Evolutionary conservation across 2,329 filamentous ascomycete species (phyloP), one percentile per base, ranked within the genome.

Genomic region (Paraconiothyrium brasiliense): DNA sequence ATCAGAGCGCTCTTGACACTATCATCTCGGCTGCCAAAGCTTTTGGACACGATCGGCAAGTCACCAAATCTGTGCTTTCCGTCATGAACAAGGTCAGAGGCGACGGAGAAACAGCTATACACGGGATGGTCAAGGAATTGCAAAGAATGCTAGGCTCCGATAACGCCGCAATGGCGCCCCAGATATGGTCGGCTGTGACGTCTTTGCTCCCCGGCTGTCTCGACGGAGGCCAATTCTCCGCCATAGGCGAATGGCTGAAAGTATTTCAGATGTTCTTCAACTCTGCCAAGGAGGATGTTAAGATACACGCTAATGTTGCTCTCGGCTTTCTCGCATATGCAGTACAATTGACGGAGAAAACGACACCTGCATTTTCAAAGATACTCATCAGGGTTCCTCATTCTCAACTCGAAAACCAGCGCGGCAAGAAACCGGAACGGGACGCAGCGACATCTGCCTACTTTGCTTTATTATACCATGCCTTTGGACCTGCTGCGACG

Each of bases 221-320:
- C 82, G 72, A 88, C 82, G 66, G 89, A 75, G 80, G 86, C 30
- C 77, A 81, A 41, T 98, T 94, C 92, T 84, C 89, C 35, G 87
- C 91, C 71, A 88, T 93, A 64, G 86, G 84, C 32, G 84, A 86
- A 6, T 97, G 93, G 91, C 83, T 97, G 8, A 85, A 86, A 35
- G 85, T 97, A 10, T 89, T 97, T 20, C 91, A 97, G 70, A 85
- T 85, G 64, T 95, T 92, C 71, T 93, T 98, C 78, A 97, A 97
- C 73, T 90, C 88, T 67, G 86, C 86, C 56, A 92, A 97, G 65
- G 80, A 85, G 3, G 81, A 85, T 13, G 73, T 77, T 39, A 48
- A 91, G 90, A 48, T 73, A 7, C 89, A 96, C 71, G 92, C 94
- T 24, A 93, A 94, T 71, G 82, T 89, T 59, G 93, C 93, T 0